Evolutionary conservation across 2,329 filamentous ascomycete genomes (phyloP).

Genomic region (Diplodia corticola): DNA sequence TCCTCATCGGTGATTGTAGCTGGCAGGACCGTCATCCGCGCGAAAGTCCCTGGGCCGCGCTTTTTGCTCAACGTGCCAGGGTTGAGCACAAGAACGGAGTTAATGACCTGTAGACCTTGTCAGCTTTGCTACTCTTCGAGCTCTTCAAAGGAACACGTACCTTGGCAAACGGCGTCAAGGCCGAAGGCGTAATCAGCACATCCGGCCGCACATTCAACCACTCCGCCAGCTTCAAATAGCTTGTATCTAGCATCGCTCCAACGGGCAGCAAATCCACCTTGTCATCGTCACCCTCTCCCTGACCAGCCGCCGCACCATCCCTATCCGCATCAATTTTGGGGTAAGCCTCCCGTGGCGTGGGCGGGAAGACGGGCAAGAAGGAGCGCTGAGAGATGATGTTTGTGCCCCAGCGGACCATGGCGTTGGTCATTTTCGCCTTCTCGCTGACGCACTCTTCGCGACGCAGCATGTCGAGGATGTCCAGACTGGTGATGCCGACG

Average conservation of each 20-base stretch:
- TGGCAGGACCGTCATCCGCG: slow-evolving; percentile 73
- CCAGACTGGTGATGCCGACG: slow-evolving; percentile 78
- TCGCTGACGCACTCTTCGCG: slow-evolving; percentile 67
- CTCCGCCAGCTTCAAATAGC: slow-evolving; percentile 85
- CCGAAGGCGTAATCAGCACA: slow-evolving; percentile 78
- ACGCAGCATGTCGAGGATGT: slow-evolving; percentile 80
- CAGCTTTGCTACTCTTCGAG: background rate
- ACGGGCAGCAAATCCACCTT: slow-evolving; percentile 44
- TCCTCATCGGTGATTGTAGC: slow-evolving; percentile 61
- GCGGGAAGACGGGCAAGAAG: slow-evolving; percentile 87
- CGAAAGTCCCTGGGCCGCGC: slow-evolving; percentile 80
- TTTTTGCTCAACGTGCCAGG: slow-evolving; percentile 85
- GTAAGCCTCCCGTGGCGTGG: slow-evolving; percentile 67
- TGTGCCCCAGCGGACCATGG: slow-evolving; percentile 70
- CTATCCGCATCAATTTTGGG: slow-evolving; percentile 49
- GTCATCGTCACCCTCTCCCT: slow-evolving; percentile 48
- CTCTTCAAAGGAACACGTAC: slow-evolving; percentile 51
- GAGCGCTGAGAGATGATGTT: slow-evolving; percentile 87
- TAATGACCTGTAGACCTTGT: slow-evolving; percentile 68
- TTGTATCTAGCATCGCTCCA: slow-evolving; percentile 77
- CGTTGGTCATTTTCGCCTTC: slow-evolving; percentile 56
- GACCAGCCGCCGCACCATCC: slow-evolving; percentile 45
- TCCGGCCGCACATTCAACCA: slow-evolving; percentile 86
- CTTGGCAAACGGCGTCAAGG: slow-evolving; percentile 83
- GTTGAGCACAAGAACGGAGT: slow-evolving; percentile 87